Conservation (phyloP, 2,329 filamentous ascomycete species). For the Pochonia chlamydosporia region DNA sequence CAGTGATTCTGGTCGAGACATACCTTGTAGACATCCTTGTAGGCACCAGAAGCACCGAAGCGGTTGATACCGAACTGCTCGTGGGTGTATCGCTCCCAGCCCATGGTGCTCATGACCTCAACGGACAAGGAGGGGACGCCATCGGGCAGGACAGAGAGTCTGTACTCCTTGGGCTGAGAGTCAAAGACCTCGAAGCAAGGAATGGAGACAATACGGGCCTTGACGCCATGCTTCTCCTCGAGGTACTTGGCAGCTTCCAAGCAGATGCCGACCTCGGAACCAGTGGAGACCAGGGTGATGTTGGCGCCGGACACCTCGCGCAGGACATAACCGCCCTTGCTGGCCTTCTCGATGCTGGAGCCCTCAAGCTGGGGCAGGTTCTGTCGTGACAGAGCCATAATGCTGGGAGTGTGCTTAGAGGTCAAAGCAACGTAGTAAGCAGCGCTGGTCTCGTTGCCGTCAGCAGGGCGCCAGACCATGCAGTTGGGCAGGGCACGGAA, state of each 20-base stretch:
- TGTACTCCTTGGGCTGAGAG: conserved; percentile 89
- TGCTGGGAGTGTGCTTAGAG: conserved; percentile 82
- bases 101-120: conserved; percentile 94
- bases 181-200: conserved; percentile 98
- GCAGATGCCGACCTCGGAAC: conserved; percentile 92
- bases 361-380: conserved; percentile 97
- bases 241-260: conserved; percentile 90
- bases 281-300: conserved; percentile 87
- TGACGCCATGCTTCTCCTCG: conserved; percentile 80
- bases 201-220: conserved; percentile 87
- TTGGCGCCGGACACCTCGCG: conserved; percentile 79
- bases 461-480: conserved; percentile 98
- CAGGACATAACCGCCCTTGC: conserved; percentile 93
- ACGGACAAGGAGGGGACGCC: conserved; percentile 90
- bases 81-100: conserved; percentile 98
- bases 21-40: conserved; percentile 95
- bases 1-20: conserved; percentile 23
- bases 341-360: conserved; percentile 80
- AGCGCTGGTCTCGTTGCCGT: conserved; percentile 96
- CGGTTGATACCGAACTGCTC: conserved; percentile 99
- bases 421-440: conserved; percentile 96
- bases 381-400: conserved; percentile 93
- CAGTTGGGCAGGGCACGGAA: conserved; percentile 98
- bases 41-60: conserved; percentile 94
- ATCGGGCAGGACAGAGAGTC: conserved; percentile 85